Base-by-base conservation (phyloP, 164 flowering plant genomes). In the Santalum album region DNA sequence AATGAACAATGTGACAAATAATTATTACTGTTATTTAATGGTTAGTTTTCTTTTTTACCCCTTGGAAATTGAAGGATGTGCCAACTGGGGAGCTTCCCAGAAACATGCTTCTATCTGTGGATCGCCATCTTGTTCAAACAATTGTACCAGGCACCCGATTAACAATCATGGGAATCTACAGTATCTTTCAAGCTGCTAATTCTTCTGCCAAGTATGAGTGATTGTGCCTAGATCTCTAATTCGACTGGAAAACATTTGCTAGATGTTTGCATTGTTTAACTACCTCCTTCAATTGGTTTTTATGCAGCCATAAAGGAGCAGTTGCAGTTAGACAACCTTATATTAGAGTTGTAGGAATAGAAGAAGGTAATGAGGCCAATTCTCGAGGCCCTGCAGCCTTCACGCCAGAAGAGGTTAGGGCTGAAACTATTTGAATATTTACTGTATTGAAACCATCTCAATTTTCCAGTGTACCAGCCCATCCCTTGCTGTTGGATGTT, bases 71-170 rank as follows among this genome's bases (percentile, higher is more conserved):
- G 44, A 57, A 92, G 99, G 97, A 94, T 81, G 99, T 94, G 3
- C 99, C 99, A 17, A 90, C 97, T 64, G 99, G 99, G 23, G 99
- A 94, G 75, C 88, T 94, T 65, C 99, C 99, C 1, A 80, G 99
- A 50, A 90, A 94, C 74, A 80, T 85, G 70, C 88, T 94, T 44
- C 86, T 94, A 1, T 90, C 99, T 6, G 78, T 90, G 26, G 99
- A 94, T 65, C 87, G 99, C 26, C 90, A 86, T 61, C 95, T 94
- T 25, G 99, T 94, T 23, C 97, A 94, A 66, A 85, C 88, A 35
- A 84, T 90, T 66, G 92, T 87, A 7, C 99, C 99, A 18, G 97
- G 99, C 27, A 86, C 92, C 42, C 78, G 99, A 71, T 69, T 94
- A 67, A 90, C 96, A 22, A 73, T 94, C 51, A 78, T 94, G 82